A percentile compares a stretch with the other conserved stretches of the same genome.
Evolutionary conservation across 495 filamentous ascomycete genomes (phyloP).

Genomic region (Friedmanniomyces endolithicus): DNA sequence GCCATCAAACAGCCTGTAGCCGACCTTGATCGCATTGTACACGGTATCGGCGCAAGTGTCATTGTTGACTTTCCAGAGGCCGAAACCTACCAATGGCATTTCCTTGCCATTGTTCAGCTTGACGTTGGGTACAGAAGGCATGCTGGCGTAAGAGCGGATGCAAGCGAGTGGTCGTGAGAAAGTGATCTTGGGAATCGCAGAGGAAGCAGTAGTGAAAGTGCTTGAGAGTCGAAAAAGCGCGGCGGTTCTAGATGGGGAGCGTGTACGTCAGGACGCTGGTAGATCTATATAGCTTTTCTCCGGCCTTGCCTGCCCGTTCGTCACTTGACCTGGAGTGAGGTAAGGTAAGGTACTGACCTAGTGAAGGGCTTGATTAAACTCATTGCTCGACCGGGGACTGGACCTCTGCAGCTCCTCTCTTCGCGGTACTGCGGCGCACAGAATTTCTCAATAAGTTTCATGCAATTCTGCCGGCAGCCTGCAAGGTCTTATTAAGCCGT

Average conservation of each 20-base stretch:
- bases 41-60: conserved; percentile 64
- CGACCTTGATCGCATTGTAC: conserved; percentile 80
- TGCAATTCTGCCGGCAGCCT: conserved; percentile 8
- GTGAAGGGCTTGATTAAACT: conserved; percentile 11
- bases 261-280: not conserved
- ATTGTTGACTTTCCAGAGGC: conserved; percentile 79
- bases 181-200: not conserved
- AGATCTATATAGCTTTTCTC: not conserved
- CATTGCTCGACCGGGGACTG: not conserved
- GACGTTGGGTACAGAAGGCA: conserved; percentile 42
- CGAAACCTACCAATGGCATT: conserved; percentile 78
- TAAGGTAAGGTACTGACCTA: too few relatives aligned
- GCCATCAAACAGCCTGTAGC: conserved; percentile 78
- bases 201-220: not conserved
- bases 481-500: not conserved
- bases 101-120: conserved; percentile 71
- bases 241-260: conserved; percentile 3
- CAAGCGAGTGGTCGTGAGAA: conserved; percentile 2
- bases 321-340: too few relatives aligned
- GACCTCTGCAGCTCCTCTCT: not conserved
- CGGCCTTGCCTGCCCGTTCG: not conserved
- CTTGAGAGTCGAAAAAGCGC: conserved; percentile 2
- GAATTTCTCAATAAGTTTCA: conserved; percentile 4
- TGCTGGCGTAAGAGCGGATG: conserved; percentile 27
- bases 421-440: not conserved